These are phyloP conservation scores for Mesembryanthemum crystallinum DNA, from an alignment of 148 eudicot genomes.

Conservation along the genomic window DNA sequence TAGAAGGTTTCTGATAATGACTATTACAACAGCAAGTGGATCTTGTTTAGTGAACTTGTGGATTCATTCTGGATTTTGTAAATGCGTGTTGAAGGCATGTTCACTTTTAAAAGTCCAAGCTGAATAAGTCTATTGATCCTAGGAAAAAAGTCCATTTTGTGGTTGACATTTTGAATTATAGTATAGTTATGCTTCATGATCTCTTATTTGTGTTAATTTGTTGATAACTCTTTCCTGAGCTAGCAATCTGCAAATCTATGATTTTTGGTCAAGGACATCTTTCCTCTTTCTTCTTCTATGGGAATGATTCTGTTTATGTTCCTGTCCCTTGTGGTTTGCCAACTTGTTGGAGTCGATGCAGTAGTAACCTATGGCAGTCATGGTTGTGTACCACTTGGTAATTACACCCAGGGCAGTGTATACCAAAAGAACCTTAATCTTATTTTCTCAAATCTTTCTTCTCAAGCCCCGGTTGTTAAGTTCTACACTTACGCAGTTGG, in stretches of 20 bases:
- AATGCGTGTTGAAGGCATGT: too few species aligned
- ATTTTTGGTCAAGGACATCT: background rate
- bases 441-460: conserved; percentile 9
- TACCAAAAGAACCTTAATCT: conserved; percentile 14
- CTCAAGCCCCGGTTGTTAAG: background rate
- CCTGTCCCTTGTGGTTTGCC: background rate
- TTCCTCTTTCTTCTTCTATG: background rate
- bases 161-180: too few species aligned
- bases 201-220: background rate
- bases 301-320: background rate
- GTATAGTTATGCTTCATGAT: too few species aligned
- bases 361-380: background rate
- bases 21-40: too few species aligned
- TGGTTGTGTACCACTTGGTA: background rate
- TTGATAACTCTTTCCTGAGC: background rate
- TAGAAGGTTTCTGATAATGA: too few species aligned
- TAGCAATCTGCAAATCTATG: background rate
- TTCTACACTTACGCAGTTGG: conserved; percentile 17
- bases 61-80: too few species aligned
- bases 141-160: too few species aligned
- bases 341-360: background rate
- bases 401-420: conserved; percentile 8
- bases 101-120: too few species aligned
- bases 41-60: too few species aligned
- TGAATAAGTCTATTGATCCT: too few species aligned